Base-by-base conservation (phyloP, 805 yeast genomes). In the Suhomyces prunicola region DNA sequence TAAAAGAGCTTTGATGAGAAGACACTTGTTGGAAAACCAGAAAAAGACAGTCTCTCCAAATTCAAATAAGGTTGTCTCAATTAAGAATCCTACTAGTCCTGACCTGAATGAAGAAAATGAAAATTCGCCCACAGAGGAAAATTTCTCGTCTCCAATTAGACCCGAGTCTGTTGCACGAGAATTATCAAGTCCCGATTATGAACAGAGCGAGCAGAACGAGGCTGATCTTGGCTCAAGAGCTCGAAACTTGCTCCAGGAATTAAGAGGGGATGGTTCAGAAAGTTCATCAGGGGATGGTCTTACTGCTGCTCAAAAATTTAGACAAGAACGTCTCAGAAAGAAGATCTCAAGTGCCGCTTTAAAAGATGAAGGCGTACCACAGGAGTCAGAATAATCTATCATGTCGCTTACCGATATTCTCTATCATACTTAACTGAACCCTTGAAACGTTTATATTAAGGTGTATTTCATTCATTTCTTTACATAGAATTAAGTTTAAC, bases 1-100 rank as follows among this genome's bases (percentile, higher is more conserved):
- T 61, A 83, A 90, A 61, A 77, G 94, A 50, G 96, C 93, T 1
- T 75, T 85, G 60, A 87, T 90, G 52, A 81, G 91, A 58, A 84
- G 79, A 63, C 86, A 85, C 49, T 67, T 84, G 59, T 60, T 78
- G 54, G 82, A 78, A 42, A 69, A 69, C 41, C 64, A 67, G 47
- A 61, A 62, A 50, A 57, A 52, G 42, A 23, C 31, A 27, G 40
- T 41, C 27, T 51, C 57, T 27, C 47, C 53, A n/a, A 54, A 51
- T 13, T 47, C 53, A 24, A 13, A 26, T 5, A 35, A 24, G 26
- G 13, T 45, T 4, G 39, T 33, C 13, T 27, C 27, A 8, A 41
- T 44, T 44, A 24, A 51, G 42, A 41, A 22, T 23, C 45, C 45
- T 6, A 22, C 19, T 5, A 42, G 19, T 23, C 24, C 27, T 26